phyloP scores from a whole-genome alignment of 768 basidiomycete genomes.

The Kwoniella sp. region DNA sequence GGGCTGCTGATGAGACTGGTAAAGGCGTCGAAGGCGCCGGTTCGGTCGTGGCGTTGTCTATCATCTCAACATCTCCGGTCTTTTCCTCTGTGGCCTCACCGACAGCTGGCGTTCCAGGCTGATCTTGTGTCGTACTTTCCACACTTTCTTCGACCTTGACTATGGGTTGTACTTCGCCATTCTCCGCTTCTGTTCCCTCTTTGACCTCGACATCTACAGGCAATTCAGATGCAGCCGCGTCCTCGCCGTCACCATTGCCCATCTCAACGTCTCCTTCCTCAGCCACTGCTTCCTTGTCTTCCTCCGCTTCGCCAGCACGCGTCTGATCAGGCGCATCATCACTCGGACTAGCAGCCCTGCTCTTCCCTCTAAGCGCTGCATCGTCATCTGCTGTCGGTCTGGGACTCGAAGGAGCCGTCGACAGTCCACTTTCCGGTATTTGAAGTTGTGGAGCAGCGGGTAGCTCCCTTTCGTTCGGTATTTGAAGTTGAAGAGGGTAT shows the following conservation, averaged over 20 bases:
- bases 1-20: constrained; percentile 18
- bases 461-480: constrained; percentile 12
- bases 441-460: neutral
- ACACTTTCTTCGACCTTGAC: constrained; percentile 2
- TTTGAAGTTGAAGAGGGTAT: constrained; percentile 26
- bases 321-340: constrained; percentile 20
- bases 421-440: constrained; percentile 19
- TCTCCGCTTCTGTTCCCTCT: neutral
- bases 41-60: constrained; percentile 4
- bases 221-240: constrained; percentile 1
- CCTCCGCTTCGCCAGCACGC: neutral
- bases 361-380: constrained; percentile 18
- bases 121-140: neutral
- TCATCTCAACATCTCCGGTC: constrained; percentile 20
- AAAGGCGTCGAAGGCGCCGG: constrained; percentile 7
- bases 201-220: neutral
- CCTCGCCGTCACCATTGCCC: too few species aligned
- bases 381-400: constrained; percentile 14
- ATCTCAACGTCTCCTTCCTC: constrained; percentile 22
- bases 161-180: neutral
- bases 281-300: neutral
- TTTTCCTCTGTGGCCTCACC: constrained; percentile 1
- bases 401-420: constrained; percentile 18
- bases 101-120: neutral
- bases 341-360: constrained; percentile 20